Base-by-base conservation (phyloP, 192 early-diverging fungal genomes). In the Mortierella alpina region DNA sequence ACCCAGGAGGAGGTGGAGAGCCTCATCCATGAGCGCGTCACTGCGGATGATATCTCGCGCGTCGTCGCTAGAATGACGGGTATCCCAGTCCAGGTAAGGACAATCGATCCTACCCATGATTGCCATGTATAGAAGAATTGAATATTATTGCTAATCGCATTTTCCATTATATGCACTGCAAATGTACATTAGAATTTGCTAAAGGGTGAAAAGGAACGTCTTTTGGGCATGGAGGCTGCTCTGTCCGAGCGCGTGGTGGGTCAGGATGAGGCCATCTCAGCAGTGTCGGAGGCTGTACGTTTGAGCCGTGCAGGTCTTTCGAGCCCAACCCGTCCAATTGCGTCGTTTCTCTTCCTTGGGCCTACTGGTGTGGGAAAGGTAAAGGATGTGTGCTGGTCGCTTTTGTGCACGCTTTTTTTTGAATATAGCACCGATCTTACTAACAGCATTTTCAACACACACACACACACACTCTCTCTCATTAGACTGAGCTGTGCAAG, bases 281-380 rank as follows among this genome's bases (percentile, higher is more conserved):
- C 92, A 0, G 91, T 95, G 0, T 77, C 91, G 17, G 90, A 95
- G 51, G 93, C 93, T 2, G 89, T 95, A 31, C 85, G 93, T 7
- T 84, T 94, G n/a, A 91, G 90, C 59, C 87, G 90, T n/a, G 92
- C 93, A 23, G 93, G 93, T 31, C 85, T 95, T 46, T 92, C 93
- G 66, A 89, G 88, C 75, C 90, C 91, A 39, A 87, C 84, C 39
- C 85, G 92, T 41, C 93, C 94, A 7, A 86, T 93, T 56, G 94
- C 93, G 14, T 91, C 88, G 15, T 95, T 95, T 63, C 88, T 95
- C 69, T 95, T 95, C 85, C 84, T 93, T 41, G 94, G 94, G 49
- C 92, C 93, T 46, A 95, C 93, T n/a, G 93, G 93, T 53, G 91
- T 92, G 41, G 94, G 94, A 62, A 95, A 95, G 68, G 75, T 78